phyloP scores from a whole-genome alignment of 2,329 filamentous ascomycete species.

The Colletotrichum karsti region DNA sequence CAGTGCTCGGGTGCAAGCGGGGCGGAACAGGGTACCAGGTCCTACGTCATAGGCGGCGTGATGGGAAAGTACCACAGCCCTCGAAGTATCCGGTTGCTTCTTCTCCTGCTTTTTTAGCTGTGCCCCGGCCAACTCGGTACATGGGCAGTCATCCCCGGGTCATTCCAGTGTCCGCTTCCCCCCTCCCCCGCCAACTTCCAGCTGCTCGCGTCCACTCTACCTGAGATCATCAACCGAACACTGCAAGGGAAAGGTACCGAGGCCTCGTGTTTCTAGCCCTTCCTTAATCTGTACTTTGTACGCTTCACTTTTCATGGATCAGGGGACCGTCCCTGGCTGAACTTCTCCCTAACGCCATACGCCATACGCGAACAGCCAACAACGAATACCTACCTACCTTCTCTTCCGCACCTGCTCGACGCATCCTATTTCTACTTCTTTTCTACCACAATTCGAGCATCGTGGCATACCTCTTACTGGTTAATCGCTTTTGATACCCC shows the following conservation, averaged over 20 bases:
- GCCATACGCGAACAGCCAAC: background rate
- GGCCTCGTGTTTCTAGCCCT: background rate
- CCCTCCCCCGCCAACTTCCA: background rate
- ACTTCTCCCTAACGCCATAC: background rate
- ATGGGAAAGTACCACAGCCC: background rate
- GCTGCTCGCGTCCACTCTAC: background rate
- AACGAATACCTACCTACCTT: background rate
- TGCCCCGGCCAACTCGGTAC: background rate
- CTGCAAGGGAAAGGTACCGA: background rate
- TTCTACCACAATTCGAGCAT: background rate
- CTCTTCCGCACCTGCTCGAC: background rate
- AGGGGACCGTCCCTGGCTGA: constrained; percentile 1
- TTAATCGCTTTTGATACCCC: background rate
- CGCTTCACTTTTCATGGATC: constrained; percentile 21
- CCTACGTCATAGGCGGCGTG: background rate
- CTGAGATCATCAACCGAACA: background rate
- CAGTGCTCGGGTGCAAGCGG: background rate
- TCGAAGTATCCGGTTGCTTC: background rate
- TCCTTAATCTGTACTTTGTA: background rate
- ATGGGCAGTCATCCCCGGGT: too few relatives aligned
- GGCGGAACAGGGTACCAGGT: background rate
- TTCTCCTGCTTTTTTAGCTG: background rate
- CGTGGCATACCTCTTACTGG: background rate
- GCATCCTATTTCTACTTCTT: background rate
- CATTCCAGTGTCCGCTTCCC: background rate